Conservation (phyloP, 768 basidiomycete species). For the Suillus variegatus region DNA sequence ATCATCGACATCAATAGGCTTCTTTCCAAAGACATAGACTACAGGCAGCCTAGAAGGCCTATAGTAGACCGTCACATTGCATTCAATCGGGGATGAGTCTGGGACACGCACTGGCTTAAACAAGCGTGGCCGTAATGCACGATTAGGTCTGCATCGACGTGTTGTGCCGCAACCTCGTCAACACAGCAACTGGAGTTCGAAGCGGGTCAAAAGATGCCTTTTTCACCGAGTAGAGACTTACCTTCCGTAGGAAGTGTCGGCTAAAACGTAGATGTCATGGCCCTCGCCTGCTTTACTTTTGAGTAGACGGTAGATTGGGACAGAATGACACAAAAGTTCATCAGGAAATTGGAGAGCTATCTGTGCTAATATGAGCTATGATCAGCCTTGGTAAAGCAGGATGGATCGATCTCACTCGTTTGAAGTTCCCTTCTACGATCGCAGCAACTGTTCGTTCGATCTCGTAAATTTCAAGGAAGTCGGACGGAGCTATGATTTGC, state of each 20-base stretch:
- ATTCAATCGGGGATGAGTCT: not conserved
- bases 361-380: slow-evolving; percentile 35
- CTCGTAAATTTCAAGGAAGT: slow-evolving; percentile 73
- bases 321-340: slow-evolving; percentile 84
- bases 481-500: slow-evolving; percentile 27
- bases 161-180: slow-evolving; percentile 93
- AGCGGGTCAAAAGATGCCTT: slow-evolving; percentile 7
- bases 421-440: slow-evolving; percentile 64
- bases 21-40: slow-evolving; percentile 87
- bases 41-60: slow-evolving; percentile 89
- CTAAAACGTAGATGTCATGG: slow-evolving; percentile 84
- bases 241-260: slow-evolving; percentile 98
- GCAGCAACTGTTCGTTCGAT: slow-evolving; percentile 64
- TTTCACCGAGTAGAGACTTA: slow-evolving; percentile 32
- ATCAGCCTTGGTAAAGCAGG: not conserved
- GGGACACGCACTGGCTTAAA: slow-evolving; percentile 74
- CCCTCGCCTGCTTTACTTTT: slow-evolving; percentile 45
- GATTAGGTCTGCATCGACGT: slow-evolving; percentile 87
- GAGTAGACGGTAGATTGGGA: slow-evolving; percentile 75
- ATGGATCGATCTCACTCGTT: slow-evolving; percentile 51
- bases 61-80: slow-evolving; percentile 6
- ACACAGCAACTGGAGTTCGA: slow-evolving; percentile 75
- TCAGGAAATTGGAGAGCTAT: slow-evolving; percentile 96
- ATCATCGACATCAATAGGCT: slow-evolving; percentile 54
- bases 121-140: slow-evolving; percentile 98